Conservation (phyloP, 805 yeast species). For the Jamesozyma spencerorum region DNA sequence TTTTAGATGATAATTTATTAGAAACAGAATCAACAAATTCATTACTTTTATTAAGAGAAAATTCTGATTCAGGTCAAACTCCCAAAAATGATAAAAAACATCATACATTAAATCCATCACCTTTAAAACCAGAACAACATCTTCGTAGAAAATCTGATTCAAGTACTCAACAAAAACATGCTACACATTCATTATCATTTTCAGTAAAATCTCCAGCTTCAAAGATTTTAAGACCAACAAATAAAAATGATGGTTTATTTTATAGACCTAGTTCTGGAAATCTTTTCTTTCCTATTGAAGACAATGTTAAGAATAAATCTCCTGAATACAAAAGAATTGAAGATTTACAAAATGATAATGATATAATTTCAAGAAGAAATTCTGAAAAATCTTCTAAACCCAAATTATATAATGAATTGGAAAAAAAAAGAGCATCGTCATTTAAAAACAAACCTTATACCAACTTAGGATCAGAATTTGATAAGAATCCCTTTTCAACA, state of each 20-base stretch:
- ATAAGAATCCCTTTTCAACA: conserved; percentile 2
- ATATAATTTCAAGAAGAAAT: not conserved
- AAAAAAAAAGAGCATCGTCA: too few relatives aligned
- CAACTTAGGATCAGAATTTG: too few relatives aligned
- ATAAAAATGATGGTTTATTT: not conserved
- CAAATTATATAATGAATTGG: too few relatives aligned
- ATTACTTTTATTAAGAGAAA: conserved; percentile 15
- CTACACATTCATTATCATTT: conserved; percentile 15
- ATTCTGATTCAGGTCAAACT: conserved; percentile 2
- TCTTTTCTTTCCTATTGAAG: conserved; percentile 5
- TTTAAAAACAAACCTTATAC: too few relatives aligned
- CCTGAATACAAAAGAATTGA: not conserved
- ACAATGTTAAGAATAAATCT: not conserved
- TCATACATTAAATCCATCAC: not conserved
- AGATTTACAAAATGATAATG: not conserved
- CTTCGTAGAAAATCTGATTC: conserved; percentile 22
- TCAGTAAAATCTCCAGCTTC: conserved; percentile 18
- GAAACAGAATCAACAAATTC: conserved; percentile 21
- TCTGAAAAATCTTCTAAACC: not conserved
- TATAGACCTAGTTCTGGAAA: not conserved
- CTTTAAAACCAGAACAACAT: conserved; percentile 3
- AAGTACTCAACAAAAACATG: conserved; percentile 8
- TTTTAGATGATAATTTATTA: conserved; percentile 23
- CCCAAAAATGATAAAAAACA: not conserved
- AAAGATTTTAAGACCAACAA: conserved; percentile 7